Evolutionary conservation across 176 grass and related monocot species (phyloP).

Genomic region (Zea luxurians): DNA sequence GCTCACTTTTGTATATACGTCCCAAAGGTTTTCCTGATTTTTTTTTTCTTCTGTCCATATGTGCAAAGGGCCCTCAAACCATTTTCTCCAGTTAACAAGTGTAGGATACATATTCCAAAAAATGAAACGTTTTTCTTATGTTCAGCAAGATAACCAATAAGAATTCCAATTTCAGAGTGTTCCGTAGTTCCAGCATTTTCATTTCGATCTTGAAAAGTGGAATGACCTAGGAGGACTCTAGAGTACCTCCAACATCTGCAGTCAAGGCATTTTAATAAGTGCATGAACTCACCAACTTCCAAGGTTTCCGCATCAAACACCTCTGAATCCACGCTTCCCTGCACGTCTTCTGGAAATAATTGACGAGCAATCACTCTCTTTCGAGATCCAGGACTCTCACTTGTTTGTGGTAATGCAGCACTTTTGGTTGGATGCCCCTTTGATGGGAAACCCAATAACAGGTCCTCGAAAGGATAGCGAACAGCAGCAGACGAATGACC

Average conservation of each 20-base stretch:
- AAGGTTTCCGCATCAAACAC: constrained; percentile 18
- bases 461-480: neutral
- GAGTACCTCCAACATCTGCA: neutral
- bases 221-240: constrained; percentile 26
- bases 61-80: neutral
- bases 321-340: constrained; percentile 1
- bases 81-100: constrained; percentile 27
- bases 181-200: constrained; percentile 19
- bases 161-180: neutral
- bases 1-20: constrained; percentile 13
- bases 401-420: constrained; percentile 29
- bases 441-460: constrained; percentile 52
- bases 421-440: constrained; percentile 37
- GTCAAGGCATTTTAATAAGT: constrained; percentile 24
- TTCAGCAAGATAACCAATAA: constrained; percentile 28
- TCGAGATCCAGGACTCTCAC: no score
- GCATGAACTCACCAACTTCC: constrained; percentile 43
- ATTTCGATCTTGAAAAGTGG: constrained; percentile 7
- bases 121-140: constrained; percentile 16
- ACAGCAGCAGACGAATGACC: constrained; percentile 6
- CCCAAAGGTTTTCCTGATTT: constrained; percentile 23
- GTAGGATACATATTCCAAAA: constrained; percentile 1
- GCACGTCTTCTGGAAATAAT: no score
- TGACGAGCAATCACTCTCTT: no score
- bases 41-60: constrained; percentile 36